phyloP scores from a whole-genome alignment of 805 yeast species.

The Candida argentea region DNA sequence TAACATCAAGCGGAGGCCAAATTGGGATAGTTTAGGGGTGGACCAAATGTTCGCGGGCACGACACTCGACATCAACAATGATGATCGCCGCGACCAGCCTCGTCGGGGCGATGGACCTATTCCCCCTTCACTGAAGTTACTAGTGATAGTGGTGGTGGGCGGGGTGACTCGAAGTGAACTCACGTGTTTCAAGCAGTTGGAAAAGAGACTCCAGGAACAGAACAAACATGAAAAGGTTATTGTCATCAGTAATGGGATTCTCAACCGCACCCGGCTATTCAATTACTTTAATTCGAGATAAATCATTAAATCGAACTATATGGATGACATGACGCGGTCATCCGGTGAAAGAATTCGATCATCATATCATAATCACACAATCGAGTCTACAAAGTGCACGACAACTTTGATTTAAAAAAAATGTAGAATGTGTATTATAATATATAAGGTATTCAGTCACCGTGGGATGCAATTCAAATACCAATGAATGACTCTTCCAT shows the following conservation, averaged over 20 bases:
- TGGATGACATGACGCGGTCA: background rate
- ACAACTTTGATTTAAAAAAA: too few relatives aligned
- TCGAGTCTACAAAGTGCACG: too few relatives aligned
- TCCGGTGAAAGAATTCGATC: too few relatives aligned
- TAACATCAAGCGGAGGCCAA: slow-evolving; percentile 25
- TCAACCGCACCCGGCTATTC: slow-evolving; percentile 1
- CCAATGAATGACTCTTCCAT: too few relatives aligned
- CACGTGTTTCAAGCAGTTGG: slow-evolving; percentile 57
- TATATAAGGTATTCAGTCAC: too few relatives aligned
- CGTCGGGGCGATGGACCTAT: background rate
- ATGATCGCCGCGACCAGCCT: too few relatives aligned
- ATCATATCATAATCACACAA: too few relatives aligned
- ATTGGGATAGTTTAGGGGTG: slow-evolving; percentile 35
- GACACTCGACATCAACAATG: slow-evolving; percentile 25
- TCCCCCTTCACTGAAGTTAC: slow-evolving; percentile 9
- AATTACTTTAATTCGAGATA: slow-evolving; percentile 1
- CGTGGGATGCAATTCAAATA: too few relatives aligned
- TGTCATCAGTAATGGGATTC: slow-evolving; percentile 30
- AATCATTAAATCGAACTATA: background rate
- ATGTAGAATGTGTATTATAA: too few relatives aligned
- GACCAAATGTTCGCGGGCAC: slow-evolving; percentile 34
- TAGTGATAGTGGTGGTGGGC: slow-evolving; percentile 57
- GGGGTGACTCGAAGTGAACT: slow-evolving; percentile 84
- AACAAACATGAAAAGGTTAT: slow-evolving; percentile 24
- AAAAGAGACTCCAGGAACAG: slow-evolving; percentile 26